These are phyloP conservation scores for Penicillium sp. DNA, from an alignment of 2,329 filamentous ascomycete species.

Conservation along the genomic window DNA sequence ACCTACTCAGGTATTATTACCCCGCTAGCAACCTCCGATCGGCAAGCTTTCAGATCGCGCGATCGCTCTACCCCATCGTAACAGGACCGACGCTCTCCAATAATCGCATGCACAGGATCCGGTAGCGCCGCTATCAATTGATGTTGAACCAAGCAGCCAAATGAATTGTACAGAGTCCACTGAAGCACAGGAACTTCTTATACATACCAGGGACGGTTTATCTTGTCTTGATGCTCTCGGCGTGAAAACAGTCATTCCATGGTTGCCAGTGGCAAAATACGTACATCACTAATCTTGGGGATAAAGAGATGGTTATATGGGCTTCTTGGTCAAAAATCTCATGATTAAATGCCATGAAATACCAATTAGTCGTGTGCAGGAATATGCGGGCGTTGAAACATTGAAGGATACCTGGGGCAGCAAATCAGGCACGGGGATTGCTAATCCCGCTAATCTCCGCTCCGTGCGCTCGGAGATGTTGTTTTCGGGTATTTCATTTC, in stretches of 20 bases:
- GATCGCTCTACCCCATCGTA: neutral
- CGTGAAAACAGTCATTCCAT: neutral
- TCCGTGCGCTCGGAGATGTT: constrained; percentile 4
- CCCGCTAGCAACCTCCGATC: neutral
- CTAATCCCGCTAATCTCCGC: constrained; percentile 21
- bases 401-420: neutral
- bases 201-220: neutral
- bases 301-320: too few species aligned
- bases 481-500: neutral
- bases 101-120: neutral
- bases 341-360: too few species aligned
- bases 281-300: too few species aligned
- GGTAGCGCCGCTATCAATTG: neutral
- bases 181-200: neutral
- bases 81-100: neutral
- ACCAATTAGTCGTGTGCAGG: too few species aligned
- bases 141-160: neutral
- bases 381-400: neutral
- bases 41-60: neutral
- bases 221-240: neutral
- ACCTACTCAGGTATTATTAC: neutral
- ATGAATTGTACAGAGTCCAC: neutral
- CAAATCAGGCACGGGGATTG: constrained; percentile 1
- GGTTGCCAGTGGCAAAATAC: too few species aligned
- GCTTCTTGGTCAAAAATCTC: too few species aligned